Evolutionary conservation across 106 monocot species (phyloP).

Genomic region (Gastrodia elata): DNA sequence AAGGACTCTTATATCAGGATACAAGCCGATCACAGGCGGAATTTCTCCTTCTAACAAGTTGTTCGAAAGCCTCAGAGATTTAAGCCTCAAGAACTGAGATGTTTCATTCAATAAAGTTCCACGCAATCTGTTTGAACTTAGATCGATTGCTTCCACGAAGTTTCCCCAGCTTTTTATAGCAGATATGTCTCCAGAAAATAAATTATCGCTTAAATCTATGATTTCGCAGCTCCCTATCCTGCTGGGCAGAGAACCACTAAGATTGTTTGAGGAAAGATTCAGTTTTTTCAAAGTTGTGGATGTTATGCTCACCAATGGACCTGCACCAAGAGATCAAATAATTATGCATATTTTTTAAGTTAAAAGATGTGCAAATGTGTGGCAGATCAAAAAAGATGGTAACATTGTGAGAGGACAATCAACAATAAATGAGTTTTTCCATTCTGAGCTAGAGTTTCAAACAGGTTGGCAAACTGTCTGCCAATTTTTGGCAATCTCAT

Average conservation of each 20-base stretch:
- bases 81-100: constrained; percentile 56
- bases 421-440: too few relatives aligned
- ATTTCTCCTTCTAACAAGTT: constrained; percentile 61
- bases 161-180: constrained; percentile 53
- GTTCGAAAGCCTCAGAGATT: constrained; percentile 46
- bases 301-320: constrained; percentile 47
- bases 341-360: neutral
- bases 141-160: constrained; percentile 49
- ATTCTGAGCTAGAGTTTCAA: neutral
- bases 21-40: constrained; percentile 56
- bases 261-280: constrained; percentile 61
- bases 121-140: constrained; percentile 52
- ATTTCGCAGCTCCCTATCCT: constrained; percentile 50
- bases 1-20: constrained; percentile 40
- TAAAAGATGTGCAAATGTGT: neutral
- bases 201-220: constrained; percentile 61
- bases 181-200: constrained; percentile 53
- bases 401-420: too few relatives aligned
- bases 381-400: neutral
- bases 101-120: constrained; percentile 60
- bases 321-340: constrained; percentile 25
- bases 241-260: constrained; percentile 49
- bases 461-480: too few relatives aligned
- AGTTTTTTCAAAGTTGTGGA: constrained; percentile 46
- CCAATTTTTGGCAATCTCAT: too few relatives aligned